phyloP scores from a whole-genome alignment of 2,329 filamentous ascomycete genomes.

The Coniochaeta sp. region DNA sequence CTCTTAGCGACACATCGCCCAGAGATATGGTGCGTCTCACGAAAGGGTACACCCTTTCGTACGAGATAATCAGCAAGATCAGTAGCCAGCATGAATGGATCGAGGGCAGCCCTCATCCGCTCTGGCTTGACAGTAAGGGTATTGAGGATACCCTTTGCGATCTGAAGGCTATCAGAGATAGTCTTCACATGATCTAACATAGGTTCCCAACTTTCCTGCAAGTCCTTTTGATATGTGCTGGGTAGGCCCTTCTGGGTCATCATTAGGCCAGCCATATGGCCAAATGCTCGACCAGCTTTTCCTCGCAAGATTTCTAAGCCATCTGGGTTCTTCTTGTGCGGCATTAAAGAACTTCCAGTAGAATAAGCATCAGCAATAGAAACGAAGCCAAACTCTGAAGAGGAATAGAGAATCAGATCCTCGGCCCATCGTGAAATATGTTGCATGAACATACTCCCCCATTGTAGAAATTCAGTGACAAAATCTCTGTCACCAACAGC shows the following conservation, averaged over 20 bases:
- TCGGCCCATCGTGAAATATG: slow-evolving; percentile 77
- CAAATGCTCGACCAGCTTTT: slow-evolving; percentile 69
- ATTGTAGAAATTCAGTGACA: slow-evolving; percentile 73
- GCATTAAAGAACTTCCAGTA: slow-evolving; percentile 70
- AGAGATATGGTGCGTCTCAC: slow-evolving; percentile 58
- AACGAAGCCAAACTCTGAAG: slow-evolving; percentile 69
- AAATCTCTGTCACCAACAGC: slow-evolving; percentile 75
- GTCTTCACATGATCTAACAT: slow-evolving; percentile 81
- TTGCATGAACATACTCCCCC: slow-evolving; percentile 69
- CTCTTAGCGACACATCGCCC: slow-evolving; percentile 67
- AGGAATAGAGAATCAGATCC: slow-evolving; percentile 55
- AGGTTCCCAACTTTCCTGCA: slow-evolving; percentile 84
- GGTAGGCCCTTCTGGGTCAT: slow-evolving; percentile 29
- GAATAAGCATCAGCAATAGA: slow-evolving; percentile 71
- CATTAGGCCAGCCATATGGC: slow-evolving; percentile 74
- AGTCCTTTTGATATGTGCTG: slow-evolving; percentile 49
- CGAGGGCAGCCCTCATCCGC: slow-evolving; percentile 71
- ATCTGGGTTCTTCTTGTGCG: slow-evolving; percentile 79
- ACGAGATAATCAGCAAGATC: slow-evolving; percentile 63
- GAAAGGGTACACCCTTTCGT: slow-evolving; percentile 24
- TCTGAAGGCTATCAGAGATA: slow-evolving; percentile 71
- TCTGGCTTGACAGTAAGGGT: slow-evolving; percentile 64
- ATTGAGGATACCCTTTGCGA: slow-evolving; percentile 71
- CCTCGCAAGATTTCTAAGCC: slow-evolving; percentile 64
- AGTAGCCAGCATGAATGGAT: slow-evolving; percentile 76